A percentile compares a stretch with the other conserved stretches of the same genome.
These are phyloP conservation scores for Globisporangium viniferum DNA, from an alignment of 352 stramenopile genomes.

Conservation along the genomic window DNA sequence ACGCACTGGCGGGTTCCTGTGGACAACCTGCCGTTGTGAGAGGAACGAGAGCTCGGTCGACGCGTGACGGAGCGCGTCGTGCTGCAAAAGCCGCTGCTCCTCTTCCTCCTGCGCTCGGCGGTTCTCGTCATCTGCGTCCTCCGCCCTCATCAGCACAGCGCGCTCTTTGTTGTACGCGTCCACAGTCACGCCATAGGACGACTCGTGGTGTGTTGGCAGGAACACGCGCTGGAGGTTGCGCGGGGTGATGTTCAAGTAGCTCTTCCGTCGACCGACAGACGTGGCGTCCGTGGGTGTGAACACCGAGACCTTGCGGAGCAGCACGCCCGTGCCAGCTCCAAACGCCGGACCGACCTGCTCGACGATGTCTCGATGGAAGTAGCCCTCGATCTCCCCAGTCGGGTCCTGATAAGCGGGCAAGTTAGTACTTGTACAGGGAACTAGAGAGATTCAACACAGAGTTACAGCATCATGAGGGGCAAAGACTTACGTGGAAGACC, in stretches of 20 bases:
- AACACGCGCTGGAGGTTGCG: conserved; percentile 67
- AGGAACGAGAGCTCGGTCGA: conserved; percentile 74
- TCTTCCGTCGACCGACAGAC: conserved; percentile 39
- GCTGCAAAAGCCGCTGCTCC: conserved; percentile 36
- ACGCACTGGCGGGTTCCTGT: conserved; percentile 62
- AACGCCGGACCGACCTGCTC: conserved; percentile 64
- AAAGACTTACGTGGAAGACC: conserved; percentile 59
- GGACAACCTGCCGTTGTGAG: conserved; percentile 75
- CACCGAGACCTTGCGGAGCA: conserved; percentile 70
- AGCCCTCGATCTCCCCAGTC: conserved; percentile 71
- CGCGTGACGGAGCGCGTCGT: conserved; percentile 47
- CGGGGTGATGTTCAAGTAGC: conserved; percentile 71
- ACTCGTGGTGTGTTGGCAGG: conserved; percentile 25
- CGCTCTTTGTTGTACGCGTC: conserved; percentile 44
- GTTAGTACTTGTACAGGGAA: not conserved
- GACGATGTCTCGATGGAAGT: conserved; percentile 79
- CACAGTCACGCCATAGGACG: conserved; percentile 31
- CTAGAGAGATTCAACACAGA: not conserved
- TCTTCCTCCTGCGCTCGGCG: conserved; percentile 20
- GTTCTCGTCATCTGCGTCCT: conserved; percentile 26
- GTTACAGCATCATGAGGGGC: not conserved
- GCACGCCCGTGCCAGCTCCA: conserved; percentile 37
- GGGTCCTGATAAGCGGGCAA: conserved; percentile 45
- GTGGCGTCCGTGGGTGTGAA: conserved; percentile 57
- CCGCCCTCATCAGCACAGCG: conserved; percentile 28